A percentile compares a stretch with the other conserved stretches of the same genome.
Conservation (phyloP, 2,329 filamentous ascomycete genomes). For the Phaeosphaeria sp. region DNA sequence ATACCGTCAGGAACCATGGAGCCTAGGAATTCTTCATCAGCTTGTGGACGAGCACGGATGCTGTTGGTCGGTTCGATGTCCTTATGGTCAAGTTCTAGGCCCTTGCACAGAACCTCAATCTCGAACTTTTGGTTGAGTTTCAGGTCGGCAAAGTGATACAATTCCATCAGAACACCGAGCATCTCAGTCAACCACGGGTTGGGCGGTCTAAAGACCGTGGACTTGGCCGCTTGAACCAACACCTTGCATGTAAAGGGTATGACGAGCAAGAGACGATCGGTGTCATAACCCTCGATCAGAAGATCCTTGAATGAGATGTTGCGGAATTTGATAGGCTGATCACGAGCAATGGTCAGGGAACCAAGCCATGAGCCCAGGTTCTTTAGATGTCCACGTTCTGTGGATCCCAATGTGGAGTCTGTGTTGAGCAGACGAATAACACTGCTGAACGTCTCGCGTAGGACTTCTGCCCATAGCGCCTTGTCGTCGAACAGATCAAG, state of each 20-base stretch:
- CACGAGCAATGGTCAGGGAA: slow-evolving; percentile 86
- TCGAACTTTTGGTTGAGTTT: slow-evolving; percentile 98
- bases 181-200: slow-evolving; percentile 99
- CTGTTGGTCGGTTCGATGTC: slow-evolving; percentile 85
- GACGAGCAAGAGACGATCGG: slow-evolving; percentile 86
- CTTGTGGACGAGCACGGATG: slow-evolving; percentile 76
- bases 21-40: slow-evolving; percentile 63
- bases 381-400: slow-evolving; percentile 87
- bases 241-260: slow-evolving; percentile 99
- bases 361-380: slow-evolving; percentile 95
- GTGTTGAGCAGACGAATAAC: slow-evolving; percentile 88
- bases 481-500: slow-evolving; percentile 82
- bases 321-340: slow-evolving; percentile 94
- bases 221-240: slow-evolving; percentile 80
- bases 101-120: slow-evolving; percentile 96
- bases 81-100: slow-evolving; percentile 89
- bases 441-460: slow-evolving; percentile 90
- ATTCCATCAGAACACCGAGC: slow-evolving; percentile 84
- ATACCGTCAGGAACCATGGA: slow-evolving; percentile 68
- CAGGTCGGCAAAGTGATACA: slow-evolving; percentile 90
- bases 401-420: slow-evolving; percentile 83
- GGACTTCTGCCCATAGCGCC: slow-evolving; percentile 82
- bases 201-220: slow-evolving; percentile 88
- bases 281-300: slow-evolving; percentile 90
- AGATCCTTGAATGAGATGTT: slow-evolving; percentile 98